A percentile compares a stretch with the other conserved stretches of the same genome.
Conservation (phyloP, 192 early-diverging fungal genomes). For the Helicostylum pulchrum region DNA sequence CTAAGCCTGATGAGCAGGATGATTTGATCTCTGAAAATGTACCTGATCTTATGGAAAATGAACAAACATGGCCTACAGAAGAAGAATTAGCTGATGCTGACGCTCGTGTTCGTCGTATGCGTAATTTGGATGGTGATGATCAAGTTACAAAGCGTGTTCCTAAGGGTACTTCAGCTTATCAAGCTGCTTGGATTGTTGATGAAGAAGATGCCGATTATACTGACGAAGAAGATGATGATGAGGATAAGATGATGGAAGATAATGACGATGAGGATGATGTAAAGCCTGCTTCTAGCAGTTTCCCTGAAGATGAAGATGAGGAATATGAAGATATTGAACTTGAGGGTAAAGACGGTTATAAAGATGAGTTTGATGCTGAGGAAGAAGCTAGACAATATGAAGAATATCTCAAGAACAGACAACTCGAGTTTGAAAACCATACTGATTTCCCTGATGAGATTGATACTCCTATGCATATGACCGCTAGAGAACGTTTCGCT, state of each 20-base stretch:
- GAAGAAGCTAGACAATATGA: constrained; percentile 45
- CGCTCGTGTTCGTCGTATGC: constrained; percentile 39
- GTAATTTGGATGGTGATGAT: not conserved
- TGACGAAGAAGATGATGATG: constrained; percentile 52
- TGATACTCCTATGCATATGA: constrained; percentile 84
- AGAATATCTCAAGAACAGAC: constrained; percentile 63
- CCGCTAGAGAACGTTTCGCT: constrained; percentile 85
- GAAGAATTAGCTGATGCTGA: constrained; percentile 87
- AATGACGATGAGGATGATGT: constrained; percentile 40
- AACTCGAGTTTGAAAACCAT: constrained; percentile 68
- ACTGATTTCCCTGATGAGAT: constrained; percentile 95
- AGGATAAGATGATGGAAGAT: constrained; percentile 30
- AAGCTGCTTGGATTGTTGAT: constrained; percentile 97
- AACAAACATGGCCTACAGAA: constrained; percentile 99
- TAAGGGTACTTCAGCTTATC: constrained; percentile 94
- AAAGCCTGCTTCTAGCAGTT: constrained; percentile 22
- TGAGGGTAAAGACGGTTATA: constrained; percentile 25
- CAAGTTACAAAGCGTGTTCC: constrained; percentile 74
- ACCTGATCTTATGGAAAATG: constrained; percentile 83
- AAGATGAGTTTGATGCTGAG: constrained; percentile 36
- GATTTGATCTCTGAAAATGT: constrained; percentile 83
- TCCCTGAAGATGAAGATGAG: constrained; percentile 47
- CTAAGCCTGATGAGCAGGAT: constrained; percentile 71
- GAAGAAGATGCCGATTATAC: constrained; percentile 63
- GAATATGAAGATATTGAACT: constrained; percentile 53